Base-by-base conservation (phyloP, 1,284 basidiomycete genomes). In the Inonotus hispidus region DNA sequence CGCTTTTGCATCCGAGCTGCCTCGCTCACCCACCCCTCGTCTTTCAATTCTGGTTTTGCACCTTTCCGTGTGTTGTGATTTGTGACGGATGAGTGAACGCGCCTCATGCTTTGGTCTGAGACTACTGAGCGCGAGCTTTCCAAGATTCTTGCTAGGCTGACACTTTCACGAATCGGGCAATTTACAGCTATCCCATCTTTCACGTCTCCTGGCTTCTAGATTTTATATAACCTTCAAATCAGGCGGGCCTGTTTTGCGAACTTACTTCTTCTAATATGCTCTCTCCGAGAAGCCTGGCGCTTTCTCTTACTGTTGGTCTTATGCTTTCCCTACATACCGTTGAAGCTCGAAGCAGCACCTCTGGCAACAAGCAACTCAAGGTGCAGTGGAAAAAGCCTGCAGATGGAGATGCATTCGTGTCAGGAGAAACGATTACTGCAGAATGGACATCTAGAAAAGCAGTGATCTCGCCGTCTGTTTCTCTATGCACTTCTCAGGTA, bases 321-420 rank as follows among this genome's bases (percentile, higher is more conserved):
- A 49, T 37, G 35, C 7, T 13, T 10, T 16, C 49, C 37, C 21
- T 35, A 10, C 4, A 27, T 11, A 19, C 56, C 11, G 23, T 47
- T 41, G 41, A 23, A 11, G 53, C 41, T 45, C n/a, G 23, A 8
- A 6, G 35, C 53, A 55, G 27, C 13, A 25, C 8, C 2, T 49
- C 46, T 19, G 50, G 19, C 16, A 19, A 14, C 13, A 14, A 10
- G 32, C n/a, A 14, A 5, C 35, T 29, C 11, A 21, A 21, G n/a
- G 21, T 63, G 23, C 21, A 32, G 13, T 64, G 59, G 63, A 46
- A n/a, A 53, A 64, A 52, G 19, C 59, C 63, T 32, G 47, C 59
- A 10, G n/a, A 54, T 25, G 50, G 49, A 23, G 39, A 55, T 23
- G 35, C 50, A 14, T 64, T 50, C 39, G 29, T 35, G 10, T n/a